phyloP scores from a whole-genome alignment of 2,329 filamentous ascomycete species.

The Aspergillus sp. region DNA sequence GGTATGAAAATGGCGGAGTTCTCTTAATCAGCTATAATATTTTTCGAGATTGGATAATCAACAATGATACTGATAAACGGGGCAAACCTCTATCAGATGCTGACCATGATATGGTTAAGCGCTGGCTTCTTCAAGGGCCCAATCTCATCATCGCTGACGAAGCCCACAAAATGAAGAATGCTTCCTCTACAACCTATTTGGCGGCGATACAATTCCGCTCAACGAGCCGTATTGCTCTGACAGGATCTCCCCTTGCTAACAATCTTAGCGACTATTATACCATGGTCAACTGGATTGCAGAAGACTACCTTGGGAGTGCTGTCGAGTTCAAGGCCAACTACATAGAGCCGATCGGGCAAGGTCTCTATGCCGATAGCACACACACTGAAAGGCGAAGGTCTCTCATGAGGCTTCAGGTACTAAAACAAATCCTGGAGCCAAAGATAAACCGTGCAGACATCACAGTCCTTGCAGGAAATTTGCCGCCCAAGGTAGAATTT shows the following conservation, averaged over 20 bases:
- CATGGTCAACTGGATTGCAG: constrained; percentile 87
- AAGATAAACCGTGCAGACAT: constrained; percentile 78
- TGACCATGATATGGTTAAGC: constrained; percentile 41
- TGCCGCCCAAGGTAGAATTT: constrained; percentile 79
- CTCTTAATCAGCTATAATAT: constrained; percentile 75
- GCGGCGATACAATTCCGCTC: constrained; percentile 64
- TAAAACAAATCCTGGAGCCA: constrained; percentile 71
- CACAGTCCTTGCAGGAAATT: constrained; percentile 61
- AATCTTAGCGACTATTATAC: constrained; percentile 79
- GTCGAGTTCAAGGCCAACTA: constrained; percentile 71
- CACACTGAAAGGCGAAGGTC: constrained; percentile 56
- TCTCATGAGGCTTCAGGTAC: constrained; percentile 65
- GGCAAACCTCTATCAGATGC: constrained; percentile 31
- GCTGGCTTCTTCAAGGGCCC: constrained; percentile 59
- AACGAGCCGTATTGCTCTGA: constrained; percentile 74
- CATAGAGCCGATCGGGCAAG: constrained; percentile 69
- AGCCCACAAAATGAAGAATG: constrained; percentile 76
- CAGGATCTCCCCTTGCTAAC: constrained; percentile 83
- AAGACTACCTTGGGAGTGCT: constrained; percentile 69
- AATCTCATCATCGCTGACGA: constrained; percentile 82
- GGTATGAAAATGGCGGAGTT: constrained; percentile 67
- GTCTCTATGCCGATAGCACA: constrained; percentile 67
- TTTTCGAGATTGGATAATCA: constrained; percentile 53
- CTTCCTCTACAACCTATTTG: constrained; percentile 51
- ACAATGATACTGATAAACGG: constrained; percentile 30